Evolutionary conservation across 2,329 filamentous ascomycete species (phyloP), one percentile per base, ranked within the genome.

Genomic region (Gliomastix tumulicola): DNA sequence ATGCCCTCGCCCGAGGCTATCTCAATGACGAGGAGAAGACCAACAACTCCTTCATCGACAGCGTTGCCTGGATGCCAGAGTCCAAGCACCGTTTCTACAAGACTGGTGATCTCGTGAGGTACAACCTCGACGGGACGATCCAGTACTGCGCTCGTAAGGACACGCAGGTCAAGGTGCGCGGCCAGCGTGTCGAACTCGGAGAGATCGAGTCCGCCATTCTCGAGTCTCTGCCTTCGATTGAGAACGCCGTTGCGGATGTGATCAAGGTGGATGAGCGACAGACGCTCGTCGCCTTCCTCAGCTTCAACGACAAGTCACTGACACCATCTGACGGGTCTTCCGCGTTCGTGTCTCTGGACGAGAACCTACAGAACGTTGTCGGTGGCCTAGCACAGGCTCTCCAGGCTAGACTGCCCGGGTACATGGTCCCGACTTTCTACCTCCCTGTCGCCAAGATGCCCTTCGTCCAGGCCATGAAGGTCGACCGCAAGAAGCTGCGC

Each of bases 81-180:
- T 27, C 34, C 18, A 30, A 21, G 15, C 30, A 32, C n/a, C 18
- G 49, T 7, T 42, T 63, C n/a, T 72, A 71, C 40, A 62, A 60
- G 34, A 69, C 69, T 2, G 68, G 69, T 8, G 68, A 73, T 43
- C 54, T 71, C 11, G 68, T 54, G 3, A 51, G 51, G 32, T 68
- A 68, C 21, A 50, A 61, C 13, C 48, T 51, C 0, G 57, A 69
- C 34, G 63, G 65, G 1, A 49, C 51, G 6, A 48, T 72, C 4
- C 42, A 59, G 1, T 71, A 63, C 25, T 48, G 71, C 23, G 73
- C 72, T 22, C 62, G 75, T 20, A 72, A 71, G 44, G 74, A 79
- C 43, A 64, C 64, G 0, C 74, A 79, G 46, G 64, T 78, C 35
- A 79, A 79, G 50, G 53, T 79, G 7, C 62, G 68, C 23, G 79